Percentiles rank a stretch among this genome's conserved stretches.
These are phyloP conservation scores for Hanseniaspora hatyaiensis DNA, from an alignment of 805 yeast genomes.

Conservation along the genomic window DNA sequence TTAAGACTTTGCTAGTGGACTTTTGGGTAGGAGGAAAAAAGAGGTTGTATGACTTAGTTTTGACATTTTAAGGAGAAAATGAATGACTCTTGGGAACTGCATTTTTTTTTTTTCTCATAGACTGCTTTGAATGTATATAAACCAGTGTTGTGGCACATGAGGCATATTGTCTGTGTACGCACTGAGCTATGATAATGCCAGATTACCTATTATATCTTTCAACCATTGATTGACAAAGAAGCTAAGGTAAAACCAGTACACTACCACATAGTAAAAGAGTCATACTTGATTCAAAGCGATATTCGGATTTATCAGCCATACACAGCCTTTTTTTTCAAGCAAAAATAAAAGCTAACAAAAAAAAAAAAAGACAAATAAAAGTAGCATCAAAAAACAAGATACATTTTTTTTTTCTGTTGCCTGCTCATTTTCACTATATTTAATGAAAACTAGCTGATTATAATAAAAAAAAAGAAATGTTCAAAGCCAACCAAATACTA, in stretches of 20 bases:
- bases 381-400: background rate
- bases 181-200: no score
- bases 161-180: no score
- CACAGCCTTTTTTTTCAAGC: background rate
- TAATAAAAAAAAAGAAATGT: background rate
- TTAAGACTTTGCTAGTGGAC: no score
- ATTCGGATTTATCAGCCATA: slow-evolving; percentile 5
- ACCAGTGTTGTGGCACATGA: no score
- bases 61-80: no score
- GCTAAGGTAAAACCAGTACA: background rate
- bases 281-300: background rate
- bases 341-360: background rate
- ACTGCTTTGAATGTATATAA: no score
- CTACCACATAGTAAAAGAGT: background rate
- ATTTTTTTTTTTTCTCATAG: no score
- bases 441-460: no score
- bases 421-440: background rate
- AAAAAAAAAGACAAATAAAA: background rate
- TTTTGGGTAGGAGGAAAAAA: no score
- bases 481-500: background rate
- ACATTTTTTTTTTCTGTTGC: background rate
- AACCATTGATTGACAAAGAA: background rate
- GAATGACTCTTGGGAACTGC: no score
- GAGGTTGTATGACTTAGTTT: no score
- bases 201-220: background rate